phyloP scores from a whole-genome alignment of 306 rosid genomes.

The Spatholobus suberectus region DNA sequence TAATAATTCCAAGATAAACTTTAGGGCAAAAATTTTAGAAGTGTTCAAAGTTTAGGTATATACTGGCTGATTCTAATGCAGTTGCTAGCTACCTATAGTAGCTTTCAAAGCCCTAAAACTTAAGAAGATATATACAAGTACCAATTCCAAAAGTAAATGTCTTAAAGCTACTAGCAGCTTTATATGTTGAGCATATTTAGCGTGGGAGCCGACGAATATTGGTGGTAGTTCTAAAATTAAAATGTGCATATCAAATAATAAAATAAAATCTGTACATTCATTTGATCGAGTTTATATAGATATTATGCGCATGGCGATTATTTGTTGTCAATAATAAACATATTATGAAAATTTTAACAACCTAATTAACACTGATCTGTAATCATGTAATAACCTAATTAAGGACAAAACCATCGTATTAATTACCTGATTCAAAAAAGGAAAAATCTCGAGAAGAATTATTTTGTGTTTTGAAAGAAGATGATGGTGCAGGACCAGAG shows the following conservation, averaged over 20 bases:
- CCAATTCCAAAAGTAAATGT: slow-evolving; percentile 25
- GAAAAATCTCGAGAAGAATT: background rate
- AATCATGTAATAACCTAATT: background rate
- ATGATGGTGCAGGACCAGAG: slow-evolving; percentile 46
- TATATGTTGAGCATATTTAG: background rate
- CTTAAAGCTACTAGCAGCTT: slow-evolving; percentile 27
- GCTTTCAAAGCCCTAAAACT: slow-evolving; percentile 41
- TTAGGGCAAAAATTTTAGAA: background rate
- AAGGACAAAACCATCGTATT: background rate
- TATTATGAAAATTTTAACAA: background rate
- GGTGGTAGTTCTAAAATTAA: background rate
- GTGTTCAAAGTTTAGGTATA: too few relatives aligned
- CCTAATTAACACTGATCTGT: background rate
- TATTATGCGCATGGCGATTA: background rate
- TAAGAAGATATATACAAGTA: slow-evolving; percentile 19
- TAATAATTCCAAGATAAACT: background rate
- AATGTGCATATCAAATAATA: background rate
- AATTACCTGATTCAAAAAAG: background rate
- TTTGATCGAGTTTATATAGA: background rate
- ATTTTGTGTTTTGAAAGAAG: background rate
- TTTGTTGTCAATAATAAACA: background rate
- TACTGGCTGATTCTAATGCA: background rate
- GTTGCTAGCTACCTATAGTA: slow-evolving; percentile 11
- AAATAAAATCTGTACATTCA: background rate
- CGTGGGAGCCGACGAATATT: background rate